Evolutionary conservation across 148 eudicot species (phyloP).

Genomic region (Polygonum maritimum): DNA sequence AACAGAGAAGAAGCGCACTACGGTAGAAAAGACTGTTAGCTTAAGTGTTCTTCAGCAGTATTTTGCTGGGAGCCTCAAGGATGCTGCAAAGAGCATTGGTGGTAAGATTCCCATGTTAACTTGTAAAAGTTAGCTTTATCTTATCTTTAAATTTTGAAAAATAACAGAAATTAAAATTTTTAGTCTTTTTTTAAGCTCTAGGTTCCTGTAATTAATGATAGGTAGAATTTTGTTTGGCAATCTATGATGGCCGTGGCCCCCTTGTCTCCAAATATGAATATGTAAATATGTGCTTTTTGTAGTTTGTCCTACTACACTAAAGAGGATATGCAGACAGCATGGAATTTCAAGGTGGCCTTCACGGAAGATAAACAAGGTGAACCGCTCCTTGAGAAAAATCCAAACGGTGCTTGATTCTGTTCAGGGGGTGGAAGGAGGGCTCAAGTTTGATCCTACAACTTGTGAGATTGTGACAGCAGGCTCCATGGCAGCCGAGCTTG

Average conservation of each 20-base stretch:
- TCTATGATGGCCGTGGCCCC: no score
- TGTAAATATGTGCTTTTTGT: conserved; percentile 8
- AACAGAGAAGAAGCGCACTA: conserved; percentile 53
- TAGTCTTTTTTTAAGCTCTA: neutral
- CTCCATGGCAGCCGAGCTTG: conserved; percentile 35
- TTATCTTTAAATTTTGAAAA: neutral
- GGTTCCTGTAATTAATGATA: no score
- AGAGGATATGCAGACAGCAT: conserved; percentile 88
- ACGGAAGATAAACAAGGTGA: conserved; percentile 90
- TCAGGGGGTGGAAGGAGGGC: conserved; percentile 77
- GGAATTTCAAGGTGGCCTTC: conserved; percentile 98
- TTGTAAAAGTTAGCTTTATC: neutral
- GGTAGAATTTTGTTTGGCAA: no score
- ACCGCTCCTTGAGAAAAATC: conserved; percentile 73
- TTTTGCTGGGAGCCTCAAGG: conserved; percentile 92
- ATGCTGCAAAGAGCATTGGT: conserved; percentile 92
- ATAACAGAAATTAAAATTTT: no score
- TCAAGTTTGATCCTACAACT: conserved; percentile 64
- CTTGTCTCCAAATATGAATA: no score
- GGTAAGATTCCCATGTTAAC: conserved; percentile 32
- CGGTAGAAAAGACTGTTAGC: conserved; percentile 75
- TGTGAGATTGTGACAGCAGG: conserved; percentile 58
- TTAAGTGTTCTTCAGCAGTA: conserved; percentile 78
- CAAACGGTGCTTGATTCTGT: conserved; percentile 85
- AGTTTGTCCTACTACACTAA: conserved; percentile 96